Percentiles rank a stretch among this genome's conserved stretches.
phyloP scores from a whole-genome alignment of 768 basidiomycete species.

The Cystofilobasidium ferigula region DNA sequence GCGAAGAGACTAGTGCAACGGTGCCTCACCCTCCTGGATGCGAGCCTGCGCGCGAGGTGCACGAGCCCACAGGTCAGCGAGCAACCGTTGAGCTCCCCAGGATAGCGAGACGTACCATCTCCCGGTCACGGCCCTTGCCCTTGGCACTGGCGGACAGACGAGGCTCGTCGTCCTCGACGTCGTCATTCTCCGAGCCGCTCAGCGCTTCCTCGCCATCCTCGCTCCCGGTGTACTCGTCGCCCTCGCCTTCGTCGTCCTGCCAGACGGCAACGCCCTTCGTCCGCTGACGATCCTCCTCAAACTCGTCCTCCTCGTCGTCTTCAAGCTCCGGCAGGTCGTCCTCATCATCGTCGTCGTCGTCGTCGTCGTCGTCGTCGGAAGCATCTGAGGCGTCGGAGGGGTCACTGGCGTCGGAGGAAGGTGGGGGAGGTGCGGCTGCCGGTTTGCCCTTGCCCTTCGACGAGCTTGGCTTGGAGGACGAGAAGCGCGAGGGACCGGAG shows the following conservation, averaged over 20 bases:
- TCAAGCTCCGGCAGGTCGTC: conserved; percentile 9
- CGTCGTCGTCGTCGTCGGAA: conserved; percentile 7
- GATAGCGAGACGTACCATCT: conserved; percentile 14
- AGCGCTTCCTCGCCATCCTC: conserved; percentile 14
- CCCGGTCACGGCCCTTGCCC: conserved; percentile 24
- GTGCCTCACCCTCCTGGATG: conserved; percentile 31
- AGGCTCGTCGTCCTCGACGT: conserved; percentile 30
- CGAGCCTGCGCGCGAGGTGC: conserved; percentile 17
- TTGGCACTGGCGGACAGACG: conserved; percentile 32
- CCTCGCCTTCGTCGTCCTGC: conserved; percentile 28
- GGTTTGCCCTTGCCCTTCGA: too few relatives aligned
- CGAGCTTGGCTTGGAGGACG: too few relatives aligned
- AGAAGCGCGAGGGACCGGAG: too few relatives aligned
- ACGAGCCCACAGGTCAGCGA: background rate
- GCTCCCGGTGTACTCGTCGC: conserved; percentile 25
- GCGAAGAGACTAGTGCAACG: conserved; percentile 4
- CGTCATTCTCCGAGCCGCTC: conserved; percentile 13
- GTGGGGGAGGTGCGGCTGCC: too few relatives aligned
- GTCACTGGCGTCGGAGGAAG: background rate
- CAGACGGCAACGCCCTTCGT: conserved; percentile 19
- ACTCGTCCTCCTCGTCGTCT: conserved; percentile 38
- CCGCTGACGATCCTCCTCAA: conserved; percentile 29
- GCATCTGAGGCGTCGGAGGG: background rate
- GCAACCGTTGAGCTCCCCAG: conserved; percentile 5
- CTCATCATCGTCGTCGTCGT: conserved; percentile 3